Evolutionary conservation across 1,284 basidiomycete species (phyloP).

Genomic region (Schizophyllum amplum): DNA sequence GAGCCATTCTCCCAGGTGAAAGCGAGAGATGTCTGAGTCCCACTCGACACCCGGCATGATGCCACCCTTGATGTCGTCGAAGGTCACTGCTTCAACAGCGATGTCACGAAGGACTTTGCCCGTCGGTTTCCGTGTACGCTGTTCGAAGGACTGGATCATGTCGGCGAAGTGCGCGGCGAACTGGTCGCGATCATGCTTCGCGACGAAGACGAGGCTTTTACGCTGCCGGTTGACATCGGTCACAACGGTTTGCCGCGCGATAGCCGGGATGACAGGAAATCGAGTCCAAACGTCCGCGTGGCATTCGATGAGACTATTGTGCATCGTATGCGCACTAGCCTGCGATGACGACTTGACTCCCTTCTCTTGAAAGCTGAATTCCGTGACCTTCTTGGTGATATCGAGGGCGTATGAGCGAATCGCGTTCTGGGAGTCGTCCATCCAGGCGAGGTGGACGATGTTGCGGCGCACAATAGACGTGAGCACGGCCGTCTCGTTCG

Average conservation of each 20-base stretch:
- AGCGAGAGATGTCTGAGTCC: slow-evolving; percentile 27
- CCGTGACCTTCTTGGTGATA: slow-evolving; percentile 45
- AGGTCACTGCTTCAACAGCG: slow-evolving; percentile 17
- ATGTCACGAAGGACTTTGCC: slow-evolving; percentile 32
- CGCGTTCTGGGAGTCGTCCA: slow-evolving; percentile 23
- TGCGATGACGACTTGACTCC: slow-evolving; percentile 15
- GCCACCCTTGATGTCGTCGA: too few relatives aligned
- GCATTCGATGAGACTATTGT: slow-evolving; percentile 49
- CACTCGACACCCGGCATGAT: slow-evolving; percentile 1
- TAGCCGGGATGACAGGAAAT: slow-evolving; percentile 50
- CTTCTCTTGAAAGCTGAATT: slow-evolving; percentile 43
- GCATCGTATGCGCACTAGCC: slow-evolving; percentile 18
- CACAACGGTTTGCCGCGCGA: slow-evolving; percentile 37
- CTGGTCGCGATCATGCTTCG: slow-evolving; percentile 24
- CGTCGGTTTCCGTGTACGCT: slow-evolving; percentile 41
- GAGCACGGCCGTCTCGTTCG: slow-evolving; percentile 18
- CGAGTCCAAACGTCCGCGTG: slow-evolving; percentile 56
- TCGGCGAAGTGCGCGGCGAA: slow-evolving; percentile 36
- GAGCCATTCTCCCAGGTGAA: slow-evolving; percentile 52
- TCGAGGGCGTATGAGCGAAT: slow-evolving; percentile 37
- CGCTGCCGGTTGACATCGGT: slow-evolving; percentile 22
- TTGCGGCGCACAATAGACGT: slow-evolving; percentile 37
- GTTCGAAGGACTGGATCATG: slow-evolving; percentile 39
- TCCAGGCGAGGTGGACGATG: slow-evolving; percentile 32
- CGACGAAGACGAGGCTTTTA: slow-evolving; percentile 35